These are phyloP conservation scores for Daphne laureola DNA, from an alignment of 441 rosid species.

Conservation along the genomic window DNA sequence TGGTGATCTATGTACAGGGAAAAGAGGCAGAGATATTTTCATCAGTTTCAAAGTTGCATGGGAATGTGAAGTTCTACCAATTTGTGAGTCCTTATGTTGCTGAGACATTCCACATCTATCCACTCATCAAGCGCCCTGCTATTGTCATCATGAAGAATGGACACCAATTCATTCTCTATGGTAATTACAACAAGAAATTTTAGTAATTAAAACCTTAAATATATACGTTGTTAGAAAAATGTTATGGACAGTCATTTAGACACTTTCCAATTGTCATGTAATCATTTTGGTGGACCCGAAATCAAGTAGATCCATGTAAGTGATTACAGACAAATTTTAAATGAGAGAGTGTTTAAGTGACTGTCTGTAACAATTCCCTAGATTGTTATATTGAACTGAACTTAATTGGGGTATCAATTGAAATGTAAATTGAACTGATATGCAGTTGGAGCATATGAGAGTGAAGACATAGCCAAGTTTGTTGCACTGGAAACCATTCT, in stretches of 20 bases:
- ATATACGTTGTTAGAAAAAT: no score
- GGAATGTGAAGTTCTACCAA: slow-evolving; percentile 55
- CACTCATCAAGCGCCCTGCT: slow-evolving; percentile 44
- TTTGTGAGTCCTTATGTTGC: slow-evolving; percentile 47
- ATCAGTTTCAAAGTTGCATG: slow-evolving; percentile 45
- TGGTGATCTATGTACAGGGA: slow-evolving; percentile 27
- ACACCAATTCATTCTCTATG: slow-evolving; percentile 23
- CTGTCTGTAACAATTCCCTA: no score
- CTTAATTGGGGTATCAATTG: no score
- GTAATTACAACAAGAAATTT: slow-evolving; percentile 26
- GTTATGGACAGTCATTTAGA: no score
- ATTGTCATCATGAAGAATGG: slow-evolving; percentile 43
- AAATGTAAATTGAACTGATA: slow-evolving; percentile 15
- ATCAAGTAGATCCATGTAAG: no score
- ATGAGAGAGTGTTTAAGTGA: no score
- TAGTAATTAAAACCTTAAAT: no score
- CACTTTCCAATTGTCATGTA: no score
- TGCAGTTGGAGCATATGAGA: slow-evolving; percentile 48
- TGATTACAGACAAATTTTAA: no score
- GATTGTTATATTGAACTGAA: no score
- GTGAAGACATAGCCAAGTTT: slow-evolving; percentile 42
- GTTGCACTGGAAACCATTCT: slow-evolving; percentile 8
- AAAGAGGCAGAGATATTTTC: slow-evolving; percentile 49
- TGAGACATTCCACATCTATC: slow-evolving; percentile 37
- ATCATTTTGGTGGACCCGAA: no score